phyloP scores from a whole-genome alignment of 495 filamentous ascomycete genomes.

The Penicillium manginii region DNA sequence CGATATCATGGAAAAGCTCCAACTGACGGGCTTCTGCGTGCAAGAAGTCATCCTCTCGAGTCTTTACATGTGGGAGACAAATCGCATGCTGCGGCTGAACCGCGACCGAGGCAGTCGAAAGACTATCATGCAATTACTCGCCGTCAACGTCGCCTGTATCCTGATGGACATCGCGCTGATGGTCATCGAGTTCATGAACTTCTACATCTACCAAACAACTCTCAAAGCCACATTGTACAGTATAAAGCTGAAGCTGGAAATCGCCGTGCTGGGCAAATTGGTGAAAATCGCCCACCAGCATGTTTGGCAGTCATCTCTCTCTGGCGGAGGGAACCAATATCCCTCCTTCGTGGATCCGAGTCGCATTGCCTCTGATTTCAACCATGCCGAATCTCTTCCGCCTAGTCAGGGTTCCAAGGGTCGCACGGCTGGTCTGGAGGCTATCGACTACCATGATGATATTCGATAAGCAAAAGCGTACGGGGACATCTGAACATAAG shows the following conservation, averaged over 20 bases:
- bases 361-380: constrained; percentile 21
- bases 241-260: constrained; percentile 35
- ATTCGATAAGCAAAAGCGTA: neutral
- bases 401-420: constrained; percentile 25
- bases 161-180: constrained; percentile 38
- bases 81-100: constrained; percentile 31
- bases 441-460: constrained; percentile 18
- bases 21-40: constrained; percentile 34
- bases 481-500: neutral
- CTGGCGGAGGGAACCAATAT: constrained; percentile 18
- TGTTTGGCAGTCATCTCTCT: constrained; percentile 25
- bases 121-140: constrained; percentile 33
- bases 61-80: constrained; percentile 37
- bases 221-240: constrained; percentile 36
- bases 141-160: constrained; percentile 35
- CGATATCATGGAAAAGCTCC: constrained; percentile 36
- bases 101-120: constrained; percentile 30
- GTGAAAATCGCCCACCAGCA: constrained; percentile 36
- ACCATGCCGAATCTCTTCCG: constrained; percentile 21
- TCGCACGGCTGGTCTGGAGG: constrained; percentile 17
- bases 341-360: constrained; percentile 34
- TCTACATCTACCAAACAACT: constrained; percentile 37
- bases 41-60: constrained; percentile 36
- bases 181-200: constrained; percentile 36
- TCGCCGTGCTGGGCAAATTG: constrained; percentile 33